Evolutionary conservation across 2,329 filamentous ascomycete genomes (phyloP).

Genomic region (Colletotrichum ledebouriae): DNA sequence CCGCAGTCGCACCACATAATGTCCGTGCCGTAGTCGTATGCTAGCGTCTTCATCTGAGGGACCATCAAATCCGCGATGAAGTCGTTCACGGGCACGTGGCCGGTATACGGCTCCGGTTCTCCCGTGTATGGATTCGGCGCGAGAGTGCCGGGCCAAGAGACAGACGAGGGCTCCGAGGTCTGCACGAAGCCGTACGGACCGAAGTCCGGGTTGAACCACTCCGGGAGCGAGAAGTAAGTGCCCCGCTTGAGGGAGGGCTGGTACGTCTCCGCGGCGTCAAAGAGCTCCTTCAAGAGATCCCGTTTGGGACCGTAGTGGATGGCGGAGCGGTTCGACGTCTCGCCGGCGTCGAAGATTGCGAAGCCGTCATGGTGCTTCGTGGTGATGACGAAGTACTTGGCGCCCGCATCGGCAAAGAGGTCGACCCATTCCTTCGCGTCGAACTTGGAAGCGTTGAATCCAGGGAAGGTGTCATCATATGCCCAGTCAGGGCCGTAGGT

Average conservation of each 20-base stretch:
- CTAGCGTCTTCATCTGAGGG: conserved; percentile 61
- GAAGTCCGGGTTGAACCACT: conserved; percentile 64
- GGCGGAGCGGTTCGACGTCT: conserved; percentile 55
- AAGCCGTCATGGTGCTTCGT: conserved; percentile 64
- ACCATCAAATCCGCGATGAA: conserved; percentile 59
- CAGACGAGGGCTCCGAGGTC: conserved; percentile 51
- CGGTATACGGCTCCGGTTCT: conserved; percentile 57
- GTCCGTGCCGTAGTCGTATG: conserved; percentile 58
- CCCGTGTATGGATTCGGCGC: conserved; percentile 59
- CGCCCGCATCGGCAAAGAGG: conserved; percentile 64
- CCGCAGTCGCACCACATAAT: conserved; percentile 66
- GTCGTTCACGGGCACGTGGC: conserved; percentile 54
- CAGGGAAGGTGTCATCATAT: conserved; percentile 68
- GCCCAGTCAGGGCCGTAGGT: conserved; percentile 64
- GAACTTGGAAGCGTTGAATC: conserved; percentile 65
- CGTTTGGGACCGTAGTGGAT: conserved; percentile 54
- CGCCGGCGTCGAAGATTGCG: conserved; percentile 57
- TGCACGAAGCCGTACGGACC: conserved; percentile 59
- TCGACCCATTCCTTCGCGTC: conserved; percentile 68
- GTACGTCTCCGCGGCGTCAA: conserved; percentile 47
- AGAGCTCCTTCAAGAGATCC: conserved; percentile 54
- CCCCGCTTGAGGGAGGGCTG: conserved; percentile 49
- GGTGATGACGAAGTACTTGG: conserved; percentile 62
- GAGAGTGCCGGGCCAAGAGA: conserved; percentile 47
- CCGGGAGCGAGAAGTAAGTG: conserved; percentile 63